These are phyloP conservation scores for Xylariaceae sp. DNA, from an alignment of 2,329 filamentous ascomycete genomes.

Conservation along the genomic window DNA sequence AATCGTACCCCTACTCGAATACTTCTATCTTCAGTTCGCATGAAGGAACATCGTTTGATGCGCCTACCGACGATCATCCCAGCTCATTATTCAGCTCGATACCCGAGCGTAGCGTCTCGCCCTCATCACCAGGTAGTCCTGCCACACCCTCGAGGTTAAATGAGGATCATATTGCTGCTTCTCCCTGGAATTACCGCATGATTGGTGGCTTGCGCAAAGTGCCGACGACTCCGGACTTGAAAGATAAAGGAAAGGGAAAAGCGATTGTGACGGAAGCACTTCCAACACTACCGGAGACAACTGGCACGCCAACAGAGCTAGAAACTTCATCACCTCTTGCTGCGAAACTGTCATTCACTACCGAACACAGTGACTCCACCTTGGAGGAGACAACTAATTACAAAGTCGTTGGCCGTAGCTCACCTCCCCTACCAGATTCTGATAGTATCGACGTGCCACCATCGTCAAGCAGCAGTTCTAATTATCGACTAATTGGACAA, in stretches of 20 bases:
- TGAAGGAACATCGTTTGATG: constrained; percentile 55
- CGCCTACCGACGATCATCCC: constrained; percentile 53
- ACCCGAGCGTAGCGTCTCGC: constrained; percentile 52
- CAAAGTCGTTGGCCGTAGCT: constrained; percentile 59
- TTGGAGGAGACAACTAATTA: constrained; percentile 58
- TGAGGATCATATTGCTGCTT: constrained; percentile 44
- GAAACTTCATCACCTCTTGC: constrained; percentile 33
- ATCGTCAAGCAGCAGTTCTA: constrained; percentile 54
- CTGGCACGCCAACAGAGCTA: constrained; percentile 27
- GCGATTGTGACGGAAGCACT: constrained; percentile 42
- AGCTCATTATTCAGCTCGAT: constrained; percentile 58
- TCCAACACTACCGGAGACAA: constrained; percentile 42
- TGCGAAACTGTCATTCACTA: constrained; percentile 49
- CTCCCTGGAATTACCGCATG: constrained; percentile 62
- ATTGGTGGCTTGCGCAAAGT: constrained; percentile 63
- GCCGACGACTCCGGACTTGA: constrained; percentile 50
- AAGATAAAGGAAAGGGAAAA: constrained; percentile 48
- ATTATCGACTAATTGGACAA: constrained; percentile 57
- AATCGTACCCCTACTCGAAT: constrained; percentile 51
- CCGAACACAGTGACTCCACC: constrained; percentile 52
- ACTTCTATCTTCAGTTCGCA: constrained; percentile 58
- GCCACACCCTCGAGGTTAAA: constrained; percentile 42
- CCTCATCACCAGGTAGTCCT: constrained; percentile 45
- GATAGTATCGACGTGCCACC: constrained; percentile 50
- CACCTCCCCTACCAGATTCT: constrained; percentile 48